A percentile compares a stretch with the other conserved stretches of the same genome.
Evolutionary conservation across 2,329 filamentous ascomycete species (phyloP).

Genomic region (Sclerotinia spermophila): DNA sequence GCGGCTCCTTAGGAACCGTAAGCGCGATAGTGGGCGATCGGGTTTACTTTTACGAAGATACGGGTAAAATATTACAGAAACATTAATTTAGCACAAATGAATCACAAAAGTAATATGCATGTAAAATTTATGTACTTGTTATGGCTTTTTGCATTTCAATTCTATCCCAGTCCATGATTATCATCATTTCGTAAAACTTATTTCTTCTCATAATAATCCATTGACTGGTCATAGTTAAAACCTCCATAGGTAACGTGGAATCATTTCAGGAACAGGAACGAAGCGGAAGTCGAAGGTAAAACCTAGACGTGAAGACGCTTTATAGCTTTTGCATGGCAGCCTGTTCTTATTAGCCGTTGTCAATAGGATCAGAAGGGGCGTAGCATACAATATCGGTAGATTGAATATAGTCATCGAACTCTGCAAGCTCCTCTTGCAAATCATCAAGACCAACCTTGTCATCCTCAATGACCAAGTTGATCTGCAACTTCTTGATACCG

Average conservation of each 20-base stretch:
- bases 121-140: slow-evolving; percentile 15
- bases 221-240: slow-evolving; percentile 21
- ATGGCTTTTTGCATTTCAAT: slow-evolving; percentile 29
- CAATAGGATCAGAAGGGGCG: neutral
- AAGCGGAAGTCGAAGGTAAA: slow-evolving; percentile 19
- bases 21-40: slow-evolving; percentile 15
- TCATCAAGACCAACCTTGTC: slow-evolving; percentile 89
- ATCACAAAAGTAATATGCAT: slow-evolving; percentile 2
- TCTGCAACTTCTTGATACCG: slow-evolving; percentile 99
- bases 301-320: slow-evolving; percentile 37
- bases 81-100: neutral
- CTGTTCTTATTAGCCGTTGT: slow-evolving; percentile 36
- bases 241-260: slow-evolving; percentile 28
- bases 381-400: slow-evolving; percentile 73
- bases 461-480: slow-evolving; percentile 96
- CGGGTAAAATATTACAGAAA: neutral
- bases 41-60: neutral
- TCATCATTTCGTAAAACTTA: slow-evolving; percentile 30
- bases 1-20: slow-evolving; percentile 15
- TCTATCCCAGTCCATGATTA: slow-evolving; percentile 33
- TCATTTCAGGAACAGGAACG: slow-evolving; percentile 30
- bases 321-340: slow-evolving; percentile 91
- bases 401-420: slow-evolving; percentile 93
- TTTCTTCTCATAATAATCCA: slow-evolving; percentile 17
- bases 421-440: slow-evolving; percentile 80